Evolutionary conservation across 2,329 filamentous ascomycete species (phyloP), one percentile per base, ranked within the genome.

Genomic region (Paracoccidioides brasiliensis): DNA sequence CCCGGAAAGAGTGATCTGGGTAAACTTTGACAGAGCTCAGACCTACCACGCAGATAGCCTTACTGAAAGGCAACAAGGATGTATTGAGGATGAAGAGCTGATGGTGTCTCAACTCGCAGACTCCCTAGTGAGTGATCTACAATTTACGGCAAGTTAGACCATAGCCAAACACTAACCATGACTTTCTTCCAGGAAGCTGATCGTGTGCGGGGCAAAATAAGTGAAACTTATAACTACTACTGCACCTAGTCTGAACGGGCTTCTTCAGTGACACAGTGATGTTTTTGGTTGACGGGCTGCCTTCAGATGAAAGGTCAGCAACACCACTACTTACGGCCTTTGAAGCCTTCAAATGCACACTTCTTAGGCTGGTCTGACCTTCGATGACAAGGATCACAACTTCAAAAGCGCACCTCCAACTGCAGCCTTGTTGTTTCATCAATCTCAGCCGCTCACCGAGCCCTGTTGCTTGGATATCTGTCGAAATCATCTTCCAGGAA

Each of bases 1-100:
- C 28, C 50, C 57, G 0, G 57, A 61, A 15, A 56, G 59, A 40
- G 58, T 56, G 4, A 12, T 62, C 28, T 63, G 61, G 59, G 43
- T 57, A 40, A 45, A 57, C 41, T 57, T 57, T 12, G 22, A 51
- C 38, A 43, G 52, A 38, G 55, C 55, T 15, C 22, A 35, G 32
- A 57, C 55, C 35, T 57, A 57, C 38, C 28, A 43, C 22, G 38
- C 37, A 43, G 33, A 50, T 41, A 30, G 35, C 28, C 45, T 57
- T 32, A 57, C 53, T 6, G 44, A 55, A n/a, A 42, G 44, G 37
- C 28, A 56, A 33, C 46, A 41, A 38, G 33, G 12, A 14, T 48
- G 54, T 37, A 44, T 56, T 28, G 51, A 37, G 22, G 51, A 54
- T 9, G 55, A 53, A 52, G 42, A 44, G 42, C 12, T 44, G 22